Percentiles rank a stretch among this genome's conserved stretches.
These are phyloP conservation scores for Sisymbrium altissimum DNA, from an alignment of 345 rosid genomes.

Conservation along the genomic window DNA sequence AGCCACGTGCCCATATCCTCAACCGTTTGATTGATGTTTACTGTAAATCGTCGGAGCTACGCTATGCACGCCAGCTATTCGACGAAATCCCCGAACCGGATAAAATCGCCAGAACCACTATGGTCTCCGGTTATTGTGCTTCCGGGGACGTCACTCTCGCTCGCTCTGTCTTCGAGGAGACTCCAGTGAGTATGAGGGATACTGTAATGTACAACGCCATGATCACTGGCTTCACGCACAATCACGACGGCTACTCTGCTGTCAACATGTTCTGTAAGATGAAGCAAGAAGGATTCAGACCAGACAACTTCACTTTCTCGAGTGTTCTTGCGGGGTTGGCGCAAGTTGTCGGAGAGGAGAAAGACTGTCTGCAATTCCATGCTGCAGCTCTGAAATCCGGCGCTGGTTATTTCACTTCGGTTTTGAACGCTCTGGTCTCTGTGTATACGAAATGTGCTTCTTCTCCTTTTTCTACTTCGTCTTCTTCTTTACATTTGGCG, in stretches of 20 bases:
- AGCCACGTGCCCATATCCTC: conserved; percentile 34
- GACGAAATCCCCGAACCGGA: conserved; percentile 32
- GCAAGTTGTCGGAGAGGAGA: conserved; percentile 27
- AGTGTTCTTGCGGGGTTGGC: conserved; percentile 31
- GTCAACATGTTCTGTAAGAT: conserved; percentile 20
- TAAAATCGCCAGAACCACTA: conserved; percentile 39
- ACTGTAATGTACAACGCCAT: conserved; percentile 38
- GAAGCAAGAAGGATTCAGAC: conserved; percentile 30
- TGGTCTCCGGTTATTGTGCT: conserved; percentile 34
- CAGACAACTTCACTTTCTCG: conserved; percentile 35
- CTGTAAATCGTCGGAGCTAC: conserved; percentile 30
- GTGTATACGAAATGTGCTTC: conserved; percentile 32
- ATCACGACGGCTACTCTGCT: conserved; percentile 31
- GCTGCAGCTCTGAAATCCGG: conserved; percentile 35
- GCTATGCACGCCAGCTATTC: conserved; percentile 35
- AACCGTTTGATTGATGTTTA: conserved; percentile 36
- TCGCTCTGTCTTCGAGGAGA: conserved; percentile 17
- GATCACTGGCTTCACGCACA: conserved; percentile 34
- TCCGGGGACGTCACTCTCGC: conserved; percentile 15
- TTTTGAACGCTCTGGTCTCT: conserved; percentile 33
- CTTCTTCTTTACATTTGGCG: conserved; percentile 13
- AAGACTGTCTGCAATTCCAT: conserved; percentile 32
- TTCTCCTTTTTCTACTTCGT: neutral
- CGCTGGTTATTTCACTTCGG: conserved; percentile 28
- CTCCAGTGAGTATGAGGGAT: conserved; percentile 32